Conservation (phyloP, 225 moss, liverwort and hornwort genomes). For the Bryoerythrophyllum caledonicum region DNA sequence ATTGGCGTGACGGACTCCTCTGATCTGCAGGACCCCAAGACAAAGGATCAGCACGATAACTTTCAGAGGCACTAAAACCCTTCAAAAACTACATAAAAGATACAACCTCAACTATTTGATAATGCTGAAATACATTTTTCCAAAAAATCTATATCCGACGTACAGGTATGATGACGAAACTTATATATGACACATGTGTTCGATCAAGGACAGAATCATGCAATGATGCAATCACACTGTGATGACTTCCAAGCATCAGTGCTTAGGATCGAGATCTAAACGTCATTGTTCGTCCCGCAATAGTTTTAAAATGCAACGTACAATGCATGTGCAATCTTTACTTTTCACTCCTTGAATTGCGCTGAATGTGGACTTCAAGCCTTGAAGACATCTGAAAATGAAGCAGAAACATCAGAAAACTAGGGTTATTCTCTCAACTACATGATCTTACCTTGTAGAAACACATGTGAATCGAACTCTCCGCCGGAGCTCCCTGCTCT, state of each 20-base stretch:
- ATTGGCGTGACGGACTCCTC: conserved; percentile 41
- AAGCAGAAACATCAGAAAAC: neutral
- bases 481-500: conserved; percentile 33
- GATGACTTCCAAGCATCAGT: conserved; percentile 2
- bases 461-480: conserved; percentile 28
- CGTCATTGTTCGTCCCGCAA: neutral
- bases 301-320: neutral
- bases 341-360: conserved; percentile 16
- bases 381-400: conserved; percentile 13
- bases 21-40: conserved; percentile 34
- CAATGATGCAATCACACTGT: conserved; percentile 19
- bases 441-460: conserved; percentile 46
- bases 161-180: neutral
- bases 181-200: neutral
- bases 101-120: neutral
- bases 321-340: neutral
- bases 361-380: neutral
- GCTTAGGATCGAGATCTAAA: neutral
- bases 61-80: conserved; percentile 5
- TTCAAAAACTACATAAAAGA: neutral
- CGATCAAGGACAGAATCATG: neutral
- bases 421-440: neutral
- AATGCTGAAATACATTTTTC: neutral
- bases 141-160: neutral
- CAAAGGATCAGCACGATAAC: conserved; percentile 15